phyloP scores from a whole-genome alignment of 2,329 filamentous ascomycete species.

The Paraphoma sp. region DNA sequence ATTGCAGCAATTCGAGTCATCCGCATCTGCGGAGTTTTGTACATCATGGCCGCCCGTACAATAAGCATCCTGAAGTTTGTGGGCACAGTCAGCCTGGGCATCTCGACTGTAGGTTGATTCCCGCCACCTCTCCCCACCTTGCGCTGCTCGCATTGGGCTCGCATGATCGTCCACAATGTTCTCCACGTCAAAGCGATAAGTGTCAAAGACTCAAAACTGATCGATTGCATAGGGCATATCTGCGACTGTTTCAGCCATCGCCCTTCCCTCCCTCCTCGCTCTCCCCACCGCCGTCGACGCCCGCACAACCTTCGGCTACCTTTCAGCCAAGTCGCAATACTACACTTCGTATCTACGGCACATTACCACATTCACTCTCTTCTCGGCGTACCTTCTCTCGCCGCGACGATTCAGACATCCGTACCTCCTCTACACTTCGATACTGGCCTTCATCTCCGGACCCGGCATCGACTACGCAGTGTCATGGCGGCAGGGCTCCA shows the following conservation, averaged over 20 bases:
- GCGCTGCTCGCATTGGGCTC: conserved; percentile 6
- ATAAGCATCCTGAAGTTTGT: conserved; percentile 89
- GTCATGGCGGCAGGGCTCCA: conserved; percentile 25
- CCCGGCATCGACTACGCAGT: conserved; percentile 47
- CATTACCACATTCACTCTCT: conserved; percentile 73
- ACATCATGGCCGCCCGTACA: conserved; percentile 67
- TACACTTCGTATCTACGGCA: conserved; percentile 68
- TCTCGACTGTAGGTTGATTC: conserved; percentile 75
- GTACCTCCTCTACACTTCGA: conserved; percentile 85
- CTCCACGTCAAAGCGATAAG: neutral
- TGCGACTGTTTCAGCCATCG: conserved; percentile 79
- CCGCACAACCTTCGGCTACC: conserved; percentile 63
- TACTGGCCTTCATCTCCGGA: conserved; percentile 64
- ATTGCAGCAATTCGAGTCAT: neutral
- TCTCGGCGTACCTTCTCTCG: conserved; percentile 79
- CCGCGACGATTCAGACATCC: conserved; percentile 80
- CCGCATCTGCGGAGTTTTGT: neutral
- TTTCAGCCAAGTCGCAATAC: conserved; percentile 63
- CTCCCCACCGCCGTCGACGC: conserved; percentile 79
- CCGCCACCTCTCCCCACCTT: conserved; percentile 18
- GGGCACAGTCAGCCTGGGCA: conserved; percentile 85
- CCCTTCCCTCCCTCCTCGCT: conserved; percentile 79
- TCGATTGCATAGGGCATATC: conserved; percentile 74
- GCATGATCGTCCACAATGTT: neutral
- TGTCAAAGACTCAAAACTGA: conserved; percentile 5